These are phyloP conservation scores for Plectosphaerella sp. DNA, from an alignment of 2,329 filamentous ascomycete species.

Conservation along the genomic window DNA sequence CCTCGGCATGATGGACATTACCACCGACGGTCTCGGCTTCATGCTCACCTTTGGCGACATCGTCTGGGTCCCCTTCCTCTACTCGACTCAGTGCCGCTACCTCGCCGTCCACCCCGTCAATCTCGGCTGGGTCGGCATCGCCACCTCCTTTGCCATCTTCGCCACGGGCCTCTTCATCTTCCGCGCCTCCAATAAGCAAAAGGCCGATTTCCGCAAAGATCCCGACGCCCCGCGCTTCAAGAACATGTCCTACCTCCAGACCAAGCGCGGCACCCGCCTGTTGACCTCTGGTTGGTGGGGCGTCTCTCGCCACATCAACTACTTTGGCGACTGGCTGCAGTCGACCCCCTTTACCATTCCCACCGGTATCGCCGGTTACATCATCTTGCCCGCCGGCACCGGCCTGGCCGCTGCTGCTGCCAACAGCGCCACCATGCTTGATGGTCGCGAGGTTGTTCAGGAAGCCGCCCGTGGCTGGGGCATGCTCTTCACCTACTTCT, in stretches of 20 bases:
- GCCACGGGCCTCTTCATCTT: constrained; percentile 65
- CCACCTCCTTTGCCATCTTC: constrained; percentile 53
- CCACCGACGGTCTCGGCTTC: constrained; percentile 69
- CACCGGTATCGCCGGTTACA: constrained; percentile 62
- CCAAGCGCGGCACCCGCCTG: constrained; percentile 58
- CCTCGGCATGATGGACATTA: constrained; percentile 70
- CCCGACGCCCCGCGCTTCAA: constrained; percentile 61
- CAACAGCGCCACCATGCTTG: constrained; percentile 38
- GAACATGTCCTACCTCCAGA: constrained; percentile 66
- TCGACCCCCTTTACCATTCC: constrained; percentile 67
- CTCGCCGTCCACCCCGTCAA: constrained; percentile 64
- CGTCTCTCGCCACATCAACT: constrained; percentile 68
- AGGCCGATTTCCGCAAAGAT: constrained; percentile 69
- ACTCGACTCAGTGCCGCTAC: constrained; percentile 64
- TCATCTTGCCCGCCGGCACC: constrained; percentile 38
- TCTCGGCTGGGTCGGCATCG: constrained; percentile 51
- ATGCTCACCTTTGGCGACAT: constrained; percentile 73
- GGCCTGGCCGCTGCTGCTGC: constrained; percentile 13
- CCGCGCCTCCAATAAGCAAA: constrained; percentile 68
- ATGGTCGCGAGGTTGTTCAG: constrained; percentile 54
- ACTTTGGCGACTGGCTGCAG: constrained; percentile 72
- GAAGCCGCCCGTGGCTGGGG: constrained; percentile 69
- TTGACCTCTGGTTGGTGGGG: constrained; percentile 73
- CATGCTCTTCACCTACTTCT: constrained; percentile 80
- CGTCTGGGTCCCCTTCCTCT: constrained; percentile 69